Percentiles rank a stretch among this genome's conserved stretches.
phyloP scores from a whole-genome alignment of 176 grass and related monocot species.

The Avena sativa region DNA sequence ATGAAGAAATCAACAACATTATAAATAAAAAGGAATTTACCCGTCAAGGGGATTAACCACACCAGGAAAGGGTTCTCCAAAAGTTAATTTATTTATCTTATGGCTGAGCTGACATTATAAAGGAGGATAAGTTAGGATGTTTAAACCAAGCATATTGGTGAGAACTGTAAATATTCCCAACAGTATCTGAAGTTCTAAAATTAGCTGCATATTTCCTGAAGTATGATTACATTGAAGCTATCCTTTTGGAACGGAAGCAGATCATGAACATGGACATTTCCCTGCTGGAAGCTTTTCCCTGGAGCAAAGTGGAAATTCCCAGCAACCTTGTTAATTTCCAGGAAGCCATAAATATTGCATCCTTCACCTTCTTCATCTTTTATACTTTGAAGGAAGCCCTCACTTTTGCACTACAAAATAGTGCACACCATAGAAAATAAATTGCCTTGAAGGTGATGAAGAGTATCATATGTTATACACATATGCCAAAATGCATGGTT shows the following conservation, averaged over 20 bases:
- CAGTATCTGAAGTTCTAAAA: constrained; percentile 17
- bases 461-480: constrained; percentile 3
- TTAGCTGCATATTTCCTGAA: constrained; percentile 45
- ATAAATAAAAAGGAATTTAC: constrained; percentile 56
- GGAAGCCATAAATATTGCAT: constrained; percentile 94
- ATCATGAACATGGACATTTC: constrained; percentile 96
- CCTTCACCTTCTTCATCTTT: constrained; percentile 99
- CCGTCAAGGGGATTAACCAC: constrained; percentile 92
- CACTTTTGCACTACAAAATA: constrained; percentile 90
- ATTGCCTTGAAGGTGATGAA: constrained; percentile 15
- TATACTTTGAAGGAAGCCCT: constrained; percentile 95
- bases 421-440: constrained; percentile 30
- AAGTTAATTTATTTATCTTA: constrained; percentile 86
- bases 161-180: constrained; percentile 27
- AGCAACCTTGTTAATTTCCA: constrained; percentile 96
- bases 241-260: constrained; percentile 98
- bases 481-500: constrained; percentile 2
- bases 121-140: constrained; percentile 24
- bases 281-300: constrained; percentile 97
- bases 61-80: constrained; percentile 94
- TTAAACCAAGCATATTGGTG: constrained; percentile 5
- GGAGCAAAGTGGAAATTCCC: constrained; percentile 99
- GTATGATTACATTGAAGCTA: constrained; percentile 96
- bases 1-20: constrained; percentile 34
- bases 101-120: constrained; percentile 80